Evolutionary conservation across 108 stramenopile species (phyloP), one percentile per base, ranked within the genome.

Genomic region (Pseudonitzschia multiseries): DNA sequence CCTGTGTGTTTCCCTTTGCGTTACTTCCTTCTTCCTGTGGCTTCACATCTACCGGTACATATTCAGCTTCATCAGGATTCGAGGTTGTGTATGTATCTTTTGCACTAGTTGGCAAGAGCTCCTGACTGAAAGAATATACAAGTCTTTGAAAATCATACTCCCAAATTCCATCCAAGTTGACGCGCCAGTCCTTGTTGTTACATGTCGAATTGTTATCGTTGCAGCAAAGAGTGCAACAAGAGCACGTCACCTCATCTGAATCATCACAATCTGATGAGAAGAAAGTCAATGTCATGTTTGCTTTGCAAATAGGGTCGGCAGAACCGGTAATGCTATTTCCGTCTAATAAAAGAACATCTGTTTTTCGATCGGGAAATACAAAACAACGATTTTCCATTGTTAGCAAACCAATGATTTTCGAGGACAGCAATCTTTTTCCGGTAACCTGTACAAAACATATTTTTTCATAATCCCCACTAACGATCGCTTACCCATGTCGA

Each of bases 111-210:
- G 61, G 61, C 61, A 62, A 17, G 29, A 74, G 13, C 18, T 74
- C 61, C 10, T 53, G 68, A 40, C 46, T 68, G 50, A 68, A 79
- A 1, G 54, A 48, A 46, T 72, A 73, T 33, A 66, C 36, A 18
- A 68, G 8, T 51, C 79, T 46, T 59, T 57, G 32, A 36, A 64
- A 79, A 22, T 68, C 73, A 43, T 74, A 70, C 32, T 79, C 79
- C 79, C 79, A 74, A 28, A 79, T 70, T 21, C 72, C 72, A 65
- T 79, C 79, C 53, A 74, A 21, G 68, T 79, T 74, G 3, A 71
- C 62, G 21, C 32, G n/a, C 73, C 73, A 79, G 40, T 73, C 69
- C 28, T 41, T 65, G 27, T 72, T 65, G 26, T 74, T 79, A 51
- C 79, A 79, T 27, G 61, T 65, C 10, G 63, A 24, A 70, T 79